These are phyloP conservation scores for Claviceps monticola DNA, from an alignment of 2,329 filamentous ascomycete genomes.

Conservation along the genomic window DNA sequence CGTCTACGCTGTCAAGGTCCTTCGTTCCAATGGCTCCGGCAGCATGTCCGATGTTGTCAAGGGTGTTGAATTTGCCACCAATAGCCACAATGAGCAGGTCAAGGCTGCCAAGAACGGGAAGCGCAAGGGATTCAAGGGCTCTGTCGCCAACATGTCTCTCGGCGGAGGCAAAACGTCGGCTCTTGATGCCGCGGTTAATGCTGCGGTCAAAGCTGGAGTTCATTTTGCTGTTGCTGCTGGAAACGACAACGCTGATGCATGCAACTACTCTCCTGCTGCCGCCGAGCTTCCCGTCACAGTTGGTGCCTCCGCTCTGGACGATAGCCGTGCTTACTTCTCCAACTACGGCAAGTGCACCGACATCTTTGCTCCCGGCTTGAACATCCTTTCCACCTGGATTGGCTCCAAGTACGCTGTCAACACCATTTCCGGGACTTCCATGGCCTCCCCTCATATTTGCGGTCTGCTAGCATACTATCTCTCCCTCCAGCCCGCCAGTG, in stretches of 20 bases:
- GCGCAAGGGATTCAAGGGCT: constrained; percentile 96
- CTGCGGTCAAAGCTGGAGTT: constrained; percentile 78
- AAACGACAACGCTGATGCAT: constrained; percentile 97
- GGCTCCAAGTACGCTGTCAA: constrained; percentile 92
- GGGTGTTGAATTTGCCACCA: constrained; percentile 89
- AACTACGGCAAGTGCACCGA: constrained; percentile 99
- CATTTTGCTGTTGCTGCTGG: constrained; percentile 98
- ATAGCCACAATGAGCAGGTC: constrained; percentile 61
- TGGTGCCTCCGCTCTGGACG: constrained; percentile 81
- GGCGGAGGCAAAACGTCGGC: constrained; percentile 92
- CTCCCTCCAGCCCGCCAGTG: constrained; percentile 78
- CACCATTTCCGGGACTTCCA: constrained; percentile 98
- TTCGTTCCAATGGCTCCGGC: constrained; percentile 91
- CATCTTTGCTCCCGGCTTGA: constrained; percentile 94
- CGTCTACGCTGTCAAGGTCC: constrained; percentile 94
- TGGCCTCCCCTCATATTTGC: constrained; percentile 94
- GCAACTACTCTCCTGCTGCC: constrained; percentile 96
- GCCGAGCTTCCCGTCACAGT: constrained; percentile 88
- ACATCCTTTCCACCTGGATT: constrained; percentile 97
- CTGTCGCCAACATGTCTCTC: constrained; percentile 97
- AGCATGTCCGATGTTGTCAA: constrained; percentile 98
- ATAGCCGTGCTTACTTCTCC: constrained; percentile 99
- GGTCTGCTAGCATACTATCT: constrained; percentile 97
- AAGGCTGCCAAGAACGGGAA: constrained; percentile 73
- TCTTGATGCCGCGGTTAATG: constrained; percentile 86